These are phyloP conservation scores for Apophysomyces elegans DNA, from an alignment of 371 early-diverging fungal genomes.

Conservation along the genomic window DNA sequence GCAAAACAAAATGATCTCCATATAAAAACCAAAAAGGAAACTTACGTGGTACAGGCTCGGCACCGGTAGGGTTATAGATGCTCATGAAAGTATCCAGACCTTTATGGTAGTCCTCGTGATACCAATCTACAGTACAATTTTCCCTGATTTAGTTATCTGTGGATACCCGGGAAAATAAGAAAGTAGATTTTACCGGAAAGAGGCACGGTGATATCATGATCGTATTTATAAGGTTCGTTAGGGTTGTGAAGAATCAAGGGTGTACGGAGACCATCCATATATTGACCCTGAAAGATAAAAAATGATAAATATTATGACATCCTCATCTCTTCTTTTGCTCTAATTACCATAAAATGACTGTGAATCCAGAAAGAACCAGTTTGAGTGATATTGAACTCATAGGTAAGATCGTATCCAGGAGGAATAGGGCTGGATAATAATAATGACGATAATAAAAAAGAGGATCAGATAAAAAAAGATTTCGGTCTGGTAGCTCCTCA, in stretches of 20 bases:
- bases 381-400: conserved; percentile 65
- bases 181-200: conserved; percentile 36
- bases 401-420: conserved; percentile 59
- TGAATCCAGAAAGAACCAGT: conserved; percentile 81
- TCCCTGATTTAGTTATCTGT: background rate
- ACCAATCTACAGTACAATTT: conserved; percentile 54
- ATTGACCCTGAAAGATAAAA: conserved; percentile 50
- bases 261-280: conserved; percentile 80
- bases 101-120: conserved; percentile 49
- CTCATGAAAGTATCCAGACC: conserved; percentile 50
- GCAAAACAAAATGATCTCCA: conserved; percentile 13
- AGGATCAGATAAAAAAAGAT: background rate
- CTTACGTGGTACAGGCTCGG: conserved; percentile 62
- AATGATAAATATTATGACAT: background rate
- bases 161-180: background rate
- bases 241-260: conserved; percentile 69
- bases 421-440: conserved; percentile 38
- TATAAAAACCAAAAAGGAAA: conserved; percentile 6
- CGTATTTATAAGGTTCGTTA: conserved; percentile 64
- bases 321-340: background rate
- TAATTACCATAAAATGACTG: conserved; percentile 49
- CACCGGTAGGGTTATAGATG: conserved; percentile 57
- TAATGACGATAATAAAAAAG: background rate
- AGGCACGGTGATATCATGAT: conserved; percentile 65
- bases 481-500: conserved; percentile 14